Conservation (phyloP, 2,329 filamentous ascomycete genomes). For the Grosmannia clavigera region DNA sequence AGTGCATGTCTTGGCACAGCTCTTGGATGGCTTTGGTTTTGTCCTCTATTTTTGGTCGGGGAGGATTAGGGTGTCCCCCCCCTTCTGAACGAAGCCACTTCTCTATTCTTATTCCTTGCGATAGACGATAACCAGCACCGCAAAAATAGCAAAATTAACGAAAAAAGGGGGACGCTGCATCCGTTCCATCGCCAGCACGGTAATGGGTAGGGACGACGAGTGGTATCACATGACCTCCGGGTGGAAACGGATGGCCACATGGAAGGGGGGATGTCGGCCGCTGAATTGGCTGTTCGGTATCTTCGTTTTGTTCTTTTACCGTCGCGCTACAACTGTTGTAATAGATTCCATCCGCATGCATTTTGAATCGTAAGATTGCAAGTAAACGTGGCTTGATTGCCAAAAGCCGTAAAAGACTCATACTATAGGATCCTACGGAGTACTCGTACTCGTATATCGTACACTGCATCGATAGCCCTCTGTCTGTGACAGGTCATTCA, state of each 20-base stretch:
- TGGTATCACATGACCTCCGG: background rate
- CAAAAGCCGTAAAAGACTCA: no score
- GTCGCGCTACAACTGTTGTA: background rate
- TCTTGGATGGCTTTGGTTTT: background rate
- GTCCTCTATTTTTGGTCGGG: background rate
- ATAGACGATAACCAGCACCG: background rate
- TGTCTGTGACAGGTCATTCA: background rate
- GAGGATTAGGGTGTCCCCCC: background rate
- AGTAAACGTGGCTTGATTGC: no score
- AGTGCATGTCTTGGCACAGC: background rate
- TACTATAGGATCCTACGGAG: no score
- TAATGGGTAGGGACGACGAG: background rate
- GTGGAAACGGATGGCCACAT: background rate
- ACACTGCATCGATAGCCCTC: background rate
- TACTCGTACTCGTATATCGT: no score
- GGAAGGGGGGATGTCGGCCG: background rate
- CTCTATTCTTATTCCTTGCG: background rate
- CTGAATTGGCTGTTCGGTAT: background rate
- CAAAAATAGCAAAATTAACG: background rate
- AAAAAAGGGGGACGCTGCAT: background rate
- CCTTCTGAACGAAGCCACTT: background rate
- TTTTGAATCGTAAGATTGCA: background rate
- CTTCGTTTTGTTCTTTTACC: background rate
- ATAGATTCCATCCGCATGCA: background rate
- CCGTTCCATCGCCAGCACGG: no score